Conservation (phyloP, 495 filamentous ascomycete species). For the Podospora comata region DNA sequence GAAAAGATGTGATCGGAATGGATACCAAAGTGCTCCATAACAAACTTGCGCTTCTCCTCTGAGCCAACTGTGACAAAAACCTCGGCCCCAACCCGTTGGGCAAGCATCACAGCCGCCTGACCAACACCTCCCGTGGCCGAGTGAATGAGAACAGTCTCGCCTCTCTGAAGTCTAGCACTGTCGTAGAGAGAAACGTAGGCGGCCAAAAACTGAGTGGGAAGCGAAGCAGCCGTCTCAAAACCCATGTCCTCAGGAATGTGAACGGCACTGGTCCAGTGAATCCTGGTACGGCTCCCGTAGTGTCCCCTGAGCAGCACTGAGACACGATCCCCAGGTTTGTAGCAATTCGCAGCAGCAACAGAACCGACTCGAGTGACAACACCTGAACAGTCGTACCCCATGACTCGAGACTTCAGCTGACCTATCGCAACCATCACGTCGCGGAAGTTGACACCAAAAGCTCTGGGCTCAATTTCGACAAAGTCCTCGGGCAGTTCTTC, state of each 20-base stretch:
- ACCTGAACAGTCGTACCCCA: constrained; percentile 47
- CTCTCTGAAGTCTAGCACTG: constrained; percentile 40
- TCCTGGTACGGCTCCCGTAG: constrained; percentile 19
- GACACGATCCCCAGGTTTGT: constrained; percentile 50
- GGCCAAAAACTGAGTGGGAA: constrained; percentile 53
- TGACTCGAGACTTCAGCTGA: constrained; percentile 34
- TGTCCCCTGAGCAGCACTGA: constrained; percentile 35
- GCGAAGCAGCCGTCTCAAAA: constrained; percentile 48
- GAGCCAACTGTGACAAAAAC: constrained; percentile 56
- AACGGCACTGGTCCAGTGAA: constrained; percentile 25
- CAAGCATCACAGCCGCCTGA: constrained; percentile 55
- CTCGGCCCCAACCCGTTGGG: constrained; percentile 48
- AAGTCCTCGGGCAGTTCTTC: constrained; percentile 26
- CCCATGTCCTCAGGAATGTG: constrained; percentile 47
- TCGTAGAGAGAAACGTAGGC: constrained; percentile 50
- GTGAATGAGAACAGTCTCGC: constrained; percentile 59
- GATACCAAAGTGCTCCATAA: constrained; percentile 50
- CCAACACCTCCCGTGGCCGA: constrained; percentile 56
- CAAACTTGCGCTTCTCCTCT: constrained; percentile 43
- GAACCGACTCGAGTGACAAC: constrained; percentile 53
- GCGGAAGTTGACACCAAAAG: constrained; percentile 43
- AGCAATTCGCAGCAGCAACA: constrained; percentile 38
- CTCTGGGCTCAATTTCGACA: constrained; percentile 43
- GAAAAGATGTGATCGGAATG: constrained; percentile 51
- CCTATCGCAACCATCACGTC: constrained; percentile 56